Evolutionary conservation across 1,139 yeast species (phyloP).

Genomic region (Taphrina communis): DNA sequence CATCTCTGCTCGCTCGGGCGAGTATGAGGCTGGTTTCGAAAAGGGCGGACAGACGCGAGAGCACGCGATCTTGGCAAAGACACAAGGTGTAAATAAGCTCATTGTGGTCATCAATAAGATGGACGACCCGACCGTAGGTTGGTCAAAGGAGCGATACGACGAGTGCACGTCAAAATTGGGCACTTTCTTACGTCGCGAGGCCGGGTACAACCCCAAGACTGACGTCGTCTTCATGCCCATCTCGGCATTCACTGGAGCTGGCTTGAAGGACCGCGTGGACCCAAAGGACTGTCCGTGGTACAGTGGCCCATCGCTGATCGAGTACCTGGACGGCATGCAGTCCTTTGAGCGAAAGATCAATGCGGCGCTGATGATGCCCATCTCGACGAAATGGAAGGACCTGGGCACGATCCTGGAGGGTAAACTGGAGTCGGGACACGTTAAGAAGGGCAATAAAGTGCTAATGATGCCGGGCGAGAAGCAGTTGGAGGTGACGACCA

Average conservation of each 20-base stretch:
- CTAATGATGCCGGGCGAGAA: conserved; percentile 91
- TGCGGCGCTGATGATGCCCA: conserved; percentile 97
- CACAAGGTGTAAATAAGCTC: conserved; percentile 94
- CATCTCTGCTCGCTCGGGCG: conserved; percentile 98
- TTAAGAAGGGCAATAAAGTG: conserved; percentile 76
- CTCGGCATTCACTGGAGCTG: conserved; percentile 97
- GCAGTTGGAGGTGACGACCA: conserved; percentile 79
- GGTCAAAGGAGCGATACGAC: conserved; percentile 94
- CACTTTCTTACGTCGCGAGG: conserved; percentile 73
- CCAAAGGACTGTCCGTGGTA: conserved; percentile 86
- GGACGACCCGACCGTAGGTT: conserved; percentile 96
- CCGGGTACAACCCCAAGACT: conserved; percentile 66
- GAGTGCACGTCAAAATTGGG: conserved; percentile 89
- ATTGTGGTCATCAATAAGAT: conserved; percentile 95
- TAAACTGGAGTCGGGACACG: conserved; percentile 93
- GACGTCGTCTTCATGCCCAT: conserved; percentile 95
- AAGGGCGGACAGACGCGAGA: conserved; percentile 99
- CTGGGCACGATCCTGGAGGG: conserved; percentile 98
- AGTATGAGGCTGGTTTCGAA: conserved; percentile 98
- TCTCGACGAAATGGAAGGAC: conserved; percentile 83
- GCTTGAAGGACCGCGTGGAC: conserved; percentile 83
- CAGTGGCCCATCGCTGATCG: conserved; percentile 87
- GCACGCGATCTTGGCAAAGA: conserved; percentile 95
- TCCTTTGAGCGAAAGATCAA: conserved; percentile 83
- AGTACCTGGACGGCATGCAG: conserved; percentile 82